Evolutionary conservation across 116 monocot genomes (phyloP).

Genomic region (Zostera marina): DNA sequence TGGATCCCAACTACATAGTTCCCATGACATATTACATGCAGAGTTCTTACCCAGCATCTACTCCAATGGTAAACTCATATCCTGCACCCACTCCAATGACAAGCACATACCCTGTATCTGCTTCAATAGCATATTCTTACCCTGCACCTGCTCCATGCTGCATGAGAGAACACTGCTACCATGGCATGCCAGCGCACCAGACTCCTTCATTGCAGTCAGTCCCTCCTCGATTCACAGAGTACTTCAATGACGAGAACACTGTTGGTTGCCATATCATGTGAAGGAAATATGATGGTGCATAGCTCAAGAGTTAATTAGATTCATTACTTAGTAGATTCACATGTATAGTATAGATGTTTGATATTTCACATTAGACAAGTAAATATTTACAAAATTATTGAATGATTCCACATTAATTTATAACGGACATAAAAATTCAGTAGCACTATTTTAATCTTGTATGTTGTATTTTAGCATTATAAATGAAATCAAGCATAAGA

Average conservation of each 20-base stretch:
- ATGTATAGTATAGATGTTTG: background rate
- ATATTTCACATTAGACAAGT: background rate
- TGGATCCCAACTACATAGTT: slow-evolving; percentile 8
- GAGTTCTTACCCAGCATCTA: background rate
- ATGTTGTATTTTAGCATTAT: background rate
- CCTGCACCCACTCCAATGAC: slow-evolving; percentile 2
- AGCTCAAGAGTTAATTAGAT: background rate
- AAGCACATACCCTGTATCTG: background rate
- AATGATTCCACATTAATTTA: background rate
- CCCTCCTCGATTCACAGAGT: slow-evolving; percentile 18
- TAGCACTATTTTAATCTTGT: background rate
- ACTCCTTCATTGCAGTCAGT: slow-evolving; percentile 6
- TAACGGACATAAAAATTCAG: background rate
- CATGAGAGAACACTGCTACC: slow-evolving; percentile 11
- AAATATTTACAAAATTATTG: slow-evolving; percentile 2
- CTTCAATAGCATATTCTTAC: slow-evolving; percentile 1
- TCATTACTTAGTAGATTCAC: background rate
- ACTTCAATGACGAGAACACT: slow-evolving; percentile 55
- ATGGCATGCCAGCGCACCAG: slow-evolving; percentile 3
- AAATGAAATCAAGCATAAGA: background rate
- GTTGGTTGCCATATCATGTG: slow-evolving; percentile 44
- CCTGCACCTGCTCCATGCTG: slow-evolving; percentile 11
- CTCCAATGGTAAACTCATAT: slow-evolving; percentile 1
- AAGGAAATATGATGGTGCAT: background rate
- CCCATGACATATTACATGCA: slow-evolving; percentile 15